A percentile compares a stretch with the other conserved stretches of the same genome.
These are phyloP conservation scores for Solioccasus polychromus DNA, from an alignment of 768 basidiomycete species.

Conservation along the genomic window DNA sequence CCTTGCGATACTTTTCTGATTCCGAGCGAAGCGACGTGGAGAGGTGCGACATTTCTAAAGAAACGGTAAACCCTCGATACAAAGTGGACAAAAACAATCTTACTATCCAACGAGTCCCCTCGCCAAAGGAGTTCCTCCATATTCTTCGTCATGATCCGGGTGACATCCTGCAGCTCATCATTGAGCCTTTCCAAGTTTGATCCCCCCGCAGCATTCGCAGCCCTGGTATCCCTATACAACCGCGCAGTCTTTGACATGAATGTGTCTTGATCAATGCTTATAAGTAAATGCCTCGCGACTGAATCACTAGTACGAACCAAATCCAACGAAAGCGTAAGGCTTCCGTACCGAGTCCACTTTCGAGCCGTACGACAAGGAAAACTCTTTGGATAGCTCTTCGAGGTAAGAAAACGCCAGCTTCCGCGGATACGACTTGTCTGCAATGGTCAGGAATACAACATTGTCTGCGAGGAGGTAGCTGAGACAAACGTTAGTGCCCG, in stretches of 20 bases:
- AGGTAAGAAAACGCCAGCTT: slow-evolving; percentile 98
- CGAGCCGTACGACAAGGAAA: slow-evolving; percentile 85
- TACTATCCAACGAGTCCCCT: slow-evolving; percentile 95
- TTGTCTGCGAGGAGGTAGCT: slow-evolving; percentile 95
- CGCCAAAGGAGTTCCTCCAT: slow-evolving; percentile 99
- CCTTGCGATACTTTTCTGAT: slow-evolving; percentile 96
- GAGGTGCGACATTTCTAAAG: slow-evolving; percentile 90
- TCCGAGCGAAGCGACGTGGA: slow-evolving; percentile 93
- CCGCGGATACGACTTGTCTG: slow-evolving; percentile 95
- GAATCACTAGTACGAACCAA: slow-evolving; percentile 59
- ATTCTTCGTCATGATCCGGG: slow-evolving; percentile 99
- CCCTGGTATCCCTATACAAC: slow-evolving; percentile 91
- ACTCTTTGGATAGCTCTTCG: slow-evolving; percentile 96
- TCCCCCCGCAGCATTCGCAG: slow-evolving; percentile 62
- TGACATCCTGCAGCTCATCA: slow-evolving; percentile 96
- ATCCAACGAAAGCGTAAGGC: slow-evolving; percentile 99
- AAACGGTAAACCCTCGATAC: neutral
- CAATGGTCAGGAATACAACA: slow-evolving; percentile 92
- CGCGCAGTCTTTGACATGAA: slow-evolving; percentile 99
- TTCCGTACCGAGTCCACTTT: slow-evolving; percentile 91
- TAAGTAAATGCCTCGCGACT: slow-evolving; percentile 1
- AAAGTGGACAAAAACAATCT: slow-evolving; percentile 27
- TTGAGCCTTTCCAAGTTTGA: slow-evolving; percentile 84
- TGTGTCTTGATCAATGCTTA: slow-evolving; percentile 61
- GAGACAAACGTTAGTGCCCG: slow-evolving; percentile 9